These are phyloP conservation scores for Irpex rosettiformis DNA, from an alignment of 1,284 basidiomycete species.

Conservation along the genomic window DNA sequence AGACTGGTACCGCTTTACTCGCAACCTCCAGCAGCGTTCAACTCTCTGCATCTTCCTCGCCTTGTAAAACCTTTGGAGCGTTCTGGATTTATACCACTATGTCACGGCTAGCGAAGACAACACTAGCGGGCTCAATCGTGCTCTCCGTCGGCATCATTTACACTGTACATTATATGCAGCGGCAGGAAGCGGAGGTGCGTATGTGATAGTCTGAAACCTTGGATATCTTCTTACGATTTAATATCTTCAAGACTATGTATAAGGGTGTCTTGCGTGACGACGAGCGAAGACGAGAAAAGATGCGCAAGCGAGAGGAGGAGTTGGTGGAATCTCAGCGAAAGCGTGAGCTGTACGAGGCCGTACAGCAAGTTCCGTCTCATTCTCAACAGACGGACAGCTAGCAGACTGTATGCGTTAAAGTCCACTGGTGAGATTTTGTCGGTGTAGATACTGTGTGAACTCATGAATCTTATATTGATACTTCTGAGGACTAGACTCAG, in stretches of 20 bases:
- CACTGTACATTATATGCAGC: slow-evolving; percentile 90
- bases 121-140: slow-evolving; percentile 67
- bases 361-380: slow-evolving; percentile 47
- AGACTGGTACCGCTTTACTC: too few relatives aligned
- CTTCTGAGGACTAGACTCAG: too few relatives aligned
- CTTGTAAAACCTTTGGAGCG: neutral
- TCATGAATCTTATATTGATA: too few relatives aligned
- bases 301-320: slow-evolving; percentile 61
- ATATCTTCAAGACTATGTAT: slow-evolving; percentile 75
- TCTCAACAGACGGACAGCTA: slow-evolving; percentile 5
- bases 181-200: slow-evolving; percentile 78
- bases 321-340: slow-evolving; percentile 64
- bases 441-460: too few relatives aligned
- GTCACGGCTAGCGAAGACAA: slow-evolving; percentile 76
- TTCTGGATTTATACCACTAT: slow-evolving; percentile 39
- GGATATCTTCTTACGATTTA: slow-evolving; percentile 3
- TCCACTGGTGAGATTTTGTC: too few relatives aligned
- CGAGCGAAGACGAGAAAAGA: slow-evolving; percentile 72
- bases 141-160: slow-evolving; percentile 76
- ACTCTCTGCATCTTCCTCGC: too few relatives aligned
- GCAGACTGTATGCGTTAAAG: too few relatives aligned
- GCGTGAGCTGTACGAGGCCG: slow-evolving; percentile 63
- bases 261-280: slow-evolving; percentile 87
- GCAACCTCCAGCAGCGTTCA: too few relatives aligned
- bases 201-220: slow-evolving; percentile 4